A percentile compares a stretch with the other conserved stretches of the same genome.
phyloP scores from a whole-genome alignment of 2,329 filamentous ascomycete species.

The Botrytis sinoallii region DNA sequence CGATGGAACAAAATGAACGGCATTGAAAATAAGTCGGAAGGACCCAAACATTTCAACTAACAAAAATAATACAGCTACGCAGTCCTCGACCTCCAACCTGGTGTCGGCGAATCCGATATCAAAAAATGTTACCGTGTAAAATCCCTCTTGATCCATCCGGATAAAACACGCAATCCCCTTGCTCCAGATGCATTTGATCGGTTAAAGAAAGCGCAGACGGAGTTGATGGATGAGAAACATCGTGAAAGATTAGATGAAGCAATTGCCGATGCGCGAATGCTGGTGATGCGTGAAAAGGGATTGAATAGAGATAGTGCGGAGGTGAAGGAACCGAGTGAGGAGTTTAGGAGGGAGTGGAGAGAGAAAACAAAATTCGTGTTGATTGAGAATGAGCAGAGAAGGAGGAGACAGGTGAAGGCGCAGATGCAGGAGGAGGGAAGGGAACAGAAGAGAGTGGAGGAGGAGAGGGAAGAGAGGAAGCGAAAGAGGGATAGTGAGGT shows the following conservation, averaged over 20 bases:
- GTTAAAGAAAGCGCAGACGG: slow-evolving; percentile 88
- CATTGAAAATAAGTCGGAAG: neutral
- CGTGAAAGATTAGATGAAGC: slow-evolving; percentile 85
- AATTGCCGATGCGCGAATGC: slow-evolving; percentile 91
- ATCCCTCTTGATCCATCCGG: slow-evolving; percentile 97
- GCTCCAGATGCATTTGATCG: slow-evolving; percentile 96
- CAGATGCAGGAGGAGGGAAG: slow-evolving; percentile 96
- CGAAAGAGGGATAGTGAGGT: slow-evolving; percentile 88
- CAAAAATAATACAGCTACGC: slow-evolving; percentile 64
- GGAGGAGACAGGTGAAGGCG: slow-evolving; percentile 81
- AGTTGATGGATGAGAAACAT: slow-evolving; percentile 91
- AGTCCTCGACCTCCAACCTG: slow-evolving; percentile 91
- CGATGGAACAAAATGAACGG: neutral
- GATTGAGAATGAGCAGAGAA: slow-evolving; percentile 85
- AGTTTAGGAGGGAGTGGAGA: slow-evolving; percentile 82
- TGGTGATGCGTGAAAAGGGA: slow-evolving; percentile 91
- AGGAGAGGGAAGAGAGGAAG: slow-evolving; percentile 77
- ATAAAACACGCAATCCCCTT: slow-evolving; percentile 88
- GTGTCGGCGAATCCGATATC: slow-evolving; percentile 93
- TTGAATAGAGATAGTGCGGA: slow-evolving; percentile 85
- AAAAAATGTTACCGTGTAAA: slow-evolving; percentile 93
- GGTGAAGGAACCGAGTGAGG: slow-evolving; percentile 64
- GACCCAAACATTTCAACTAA: slow-evolving; percentile 16
- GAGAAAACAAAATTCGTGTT: slow-evolving; percentile 87
- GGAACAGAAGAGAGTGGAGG: slow-evolving; percentile 80